Evolutionary conservation across 805 yeast species (phyloP), one percentile per base, ranked within the genome.

Genomic region (Metschnikowia anglica): DNA sequence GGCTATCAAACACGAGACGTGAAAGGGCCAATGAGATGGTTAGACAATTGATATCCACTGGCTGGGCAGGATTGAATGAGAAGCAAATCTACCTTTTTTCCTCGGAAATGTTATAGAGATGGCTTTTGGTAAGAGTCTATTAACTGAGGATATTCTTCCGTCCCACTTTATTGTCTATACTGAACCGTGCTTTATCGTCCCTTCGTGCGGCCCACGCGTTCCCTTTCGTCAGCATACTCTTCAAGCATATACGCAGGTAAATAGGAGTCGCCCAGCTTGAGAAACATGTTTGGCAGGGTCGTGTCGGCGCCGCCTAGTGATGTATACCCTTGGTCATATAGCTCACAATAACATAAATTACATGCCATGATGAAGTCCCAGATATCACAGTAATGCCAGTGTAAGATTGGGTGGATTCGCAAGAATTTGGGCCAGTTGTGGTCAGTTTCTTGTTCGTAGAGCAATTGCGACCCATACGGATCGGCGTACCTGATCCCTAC

Each of bases 401-500:
- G 86, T 32, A 93, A 70, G 5, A 93, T 80, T 0, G 99, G 98
- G 56, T 90, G 95, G 4, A 90, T 70, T 37, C 99, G 66, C 49
- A 83, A 64, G 58, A 93, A 91, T 20, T 72, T 66, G 4, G 99
- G 99, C 98, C 98, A 93, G 44, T 88, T 81, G 45, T 81, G 83
- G 57, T 91, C 97, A 0, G 99, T 93, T 29, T 57, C 63, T 57
- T 88, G 95, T 39, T 87, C 75, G 34, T 76, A 72, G 20, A 66
- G 48, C 34, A 91, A 67, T 16, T 67, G 52, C 2, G 66, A 69
- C 0, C 96, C 93, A 62, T 75, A 86, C 0, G 99, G 98, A 59
- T 93, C 99, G 2, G 88, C 80, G 43, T 85, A 74, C 41, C 99
- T 72, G 23, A 88, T 87, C 0, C 99, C 99, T 4, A 93, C 91